A percentile compares a stretch with the other conserved stretches of the same genome.
These are phyloP conservation scores for Hylodesmum podocarpum DNA, from an alignment of 306 rosid species.

Conservation along the genomic window DNA sequence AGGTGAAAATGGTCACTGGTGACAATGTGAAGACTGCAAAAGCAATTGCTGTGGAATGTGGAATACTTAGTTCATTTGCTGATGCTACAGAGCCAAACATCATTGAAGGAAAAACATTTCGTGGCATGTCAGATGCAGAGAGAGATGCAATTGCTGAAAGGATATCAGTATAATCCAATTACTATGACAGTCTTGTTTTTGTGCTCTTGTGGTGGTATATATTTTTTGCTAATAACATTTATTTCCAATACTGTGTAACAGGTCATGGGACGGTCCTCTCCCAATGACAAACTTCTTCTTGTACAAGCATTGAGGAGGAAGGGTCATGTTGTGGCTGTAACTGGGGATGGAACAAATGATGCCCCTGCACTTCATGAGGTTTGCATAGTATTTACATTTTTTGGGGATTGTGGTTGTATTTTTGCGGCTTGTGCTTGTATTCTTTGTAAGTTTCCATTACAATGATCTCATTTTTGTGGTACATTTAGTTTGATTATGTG, in stretches of 20 bases:
- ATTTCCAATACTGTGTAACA: slow-evolving; percentile 32
- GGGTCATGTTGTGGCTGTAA: slow-evolving; percentile 89
- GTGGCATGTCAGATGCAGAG: slow-evolving; percentile 54
- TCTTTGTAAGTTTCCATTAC: background rate
- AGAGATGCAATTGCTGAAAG: slow-evolving; percentile 64
- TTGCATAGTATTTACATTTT: background rate
- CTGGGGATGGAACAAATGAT: slow-evolving; percentile 96
- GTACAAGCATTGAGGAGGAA: slow-evolving; percentile 88
- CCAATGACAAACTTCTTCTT: slow-evolving; percentile 83
- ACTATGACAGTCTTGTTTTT: slow-evolving; percentile 48
- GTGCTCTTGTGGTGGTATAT: slow-evolving; percentile 34
- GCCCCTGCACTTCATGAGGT: slow-evolving; percentile 99
- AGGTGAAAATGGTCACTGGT: slow-evolving; percentile 99
- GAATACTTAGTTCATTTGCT: slow-evolving; percentile 64
- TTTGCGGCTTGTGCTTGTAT: background rate
- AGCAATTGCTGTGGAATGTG: slow-evolving; percentile 95
- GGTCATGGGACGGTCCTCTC: slow-evolving; percentile 99
- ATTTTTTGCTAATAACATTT: background rate
- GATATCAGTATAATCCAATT: slow-evolving; percentile 59
- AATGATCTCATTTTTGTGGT: background rate
- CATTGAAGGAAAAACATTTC: slow-evolving; percentile 85
- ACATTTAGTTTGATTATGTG: background rate
- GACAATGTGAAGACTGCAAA: slow-evolving; percentile 92
- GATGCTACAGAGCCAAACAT: slow-evolving; percentile 69
- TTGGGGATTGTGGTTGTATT: slow-evolving; percentile 6